Evolutionary conservation across 441 rosid species (phyloP).

Genomic region (Croton setiger): DNA sequence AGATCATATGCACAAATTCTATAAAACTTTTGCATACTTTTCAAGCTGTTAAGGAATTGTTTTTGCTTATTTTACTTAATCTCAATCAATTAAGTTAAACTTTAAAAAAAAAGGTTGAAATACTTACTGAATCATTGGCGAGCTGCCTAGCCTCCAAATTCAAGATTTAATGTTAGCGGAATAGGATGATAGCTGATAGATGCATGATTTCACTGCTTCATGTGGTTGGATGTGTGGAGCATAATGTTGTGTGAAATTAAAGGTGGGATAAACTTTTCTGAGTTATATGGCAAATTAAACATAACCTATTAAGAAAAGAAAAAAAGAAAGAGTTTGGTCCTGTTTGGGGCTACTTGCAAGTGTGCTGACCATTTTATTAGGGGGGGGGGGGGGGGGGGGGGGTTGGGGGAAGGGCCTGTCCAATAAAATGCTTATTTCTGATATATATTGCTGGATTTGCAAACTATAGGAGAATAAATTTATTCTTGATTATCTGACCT

Average conservation of each 20-base stretch:
- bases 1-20: neutral
- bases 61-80: too few species aligned
- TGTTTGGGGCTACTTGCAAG: neutral
- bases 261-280: neutral
- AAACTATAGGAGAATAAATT: slow-evolving; percentile 5
- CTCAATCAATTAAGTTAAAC: too few species aligned
- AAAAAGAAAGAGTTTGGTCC: neutral
- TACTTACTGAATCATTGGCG: too few species aligned
- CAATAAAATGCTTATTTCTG: slow-evolving; percentile 4
- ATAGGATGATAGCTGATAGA: neutral
- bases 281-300: neutral
- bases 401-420: too few species aligned
- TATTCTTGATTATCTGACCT: neutral
- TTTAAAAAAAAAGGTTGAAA: too few species aligned
- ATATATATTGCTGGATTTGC: slow-evolving; percentile 1
- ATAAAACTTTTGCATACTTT: neutral
- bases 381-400: too few species aligned
- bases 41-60: neutral
- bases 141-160: neutral
- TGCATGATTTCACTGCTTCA: too few species aligned
- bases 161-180: neutral
- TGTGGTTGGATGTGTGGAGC: too few species aligned
- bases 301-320: neutral
- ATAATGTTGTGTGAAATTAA: neutral
- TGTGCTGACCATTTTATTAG: neutral